Evolutionary conservation across 495 filamentous ascomycete genomes (phyloP).

Genomic region (Xylaria bambusicola): DNA sequence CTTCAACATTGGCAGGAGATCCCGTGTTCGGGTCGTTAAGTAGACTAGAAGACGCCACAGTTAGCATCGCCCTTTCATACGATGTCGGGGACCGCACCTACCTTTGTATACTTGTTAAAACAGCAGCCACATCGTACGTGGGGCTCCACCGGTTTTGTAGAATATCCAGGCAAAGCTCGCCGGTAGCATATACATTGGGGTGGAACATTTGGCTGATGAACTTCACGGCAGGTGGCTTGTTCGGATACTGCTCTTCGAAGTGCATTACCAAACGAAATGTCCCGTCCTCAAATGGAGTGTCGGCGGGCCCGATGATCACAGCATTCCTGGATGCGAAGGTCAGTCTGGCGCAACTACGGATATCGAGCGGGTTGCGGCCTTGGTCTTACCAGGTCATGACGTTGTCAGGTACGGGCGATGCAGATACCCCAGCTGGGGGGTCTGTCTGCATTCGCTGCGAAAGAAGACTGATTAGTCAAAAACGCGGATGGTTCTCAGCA

Average conservation of each 20-base stretch:
- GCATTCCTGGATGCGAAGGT: conserved; percentile 73
- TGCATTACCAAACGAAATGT: conserved; percentile 98
- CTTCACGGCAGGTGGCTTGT: conserved; percentile 96
- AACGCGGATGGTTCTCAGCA: not conserved
- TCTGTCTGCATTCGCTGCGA: conserved; percentile 97
- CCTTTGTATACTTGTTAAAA: conserved; percentile 98
- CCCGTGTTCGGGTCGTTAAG: conserved; percentile 98
- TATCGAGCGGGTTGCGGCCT: not conserved
- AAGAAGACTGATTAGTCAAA: conserved; percentile 15
- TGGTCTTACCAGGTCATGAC: conserved; percentile 92
- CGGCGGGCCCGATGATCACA: conserved; percentile 95
- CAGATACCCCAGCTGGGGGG: conserved; percentile 94
- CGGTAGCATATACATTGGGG: conserved; percentile 96
- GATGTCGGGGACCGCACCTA: conserved; percentile 33
- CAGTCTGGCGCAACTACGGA: conserved; percentile 11
- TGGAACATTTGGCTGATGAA: conserved; percentile 99
- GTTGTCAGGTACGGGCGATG: conserved; percentile 95
- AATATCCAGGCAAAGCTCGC: conserved; percentile 95
- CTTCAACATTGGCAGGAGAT: conserved; percentile 96
- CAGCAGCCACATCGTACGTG: conserved; percentile 96
- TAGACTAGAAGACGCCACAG: conserved; percentile 57
- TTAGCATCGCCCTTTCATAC: conserved; percentile 12
- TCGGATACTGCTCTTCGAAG: conserved; percentile 97
- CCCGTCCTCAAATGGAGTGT: conserved; percentile 98
- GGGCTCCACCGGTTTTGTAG: conserved; percentile 98